phyloP scores from a whole-genome alignment of 176 grass and related monocot species.

The Juncus effusus region DNA sequence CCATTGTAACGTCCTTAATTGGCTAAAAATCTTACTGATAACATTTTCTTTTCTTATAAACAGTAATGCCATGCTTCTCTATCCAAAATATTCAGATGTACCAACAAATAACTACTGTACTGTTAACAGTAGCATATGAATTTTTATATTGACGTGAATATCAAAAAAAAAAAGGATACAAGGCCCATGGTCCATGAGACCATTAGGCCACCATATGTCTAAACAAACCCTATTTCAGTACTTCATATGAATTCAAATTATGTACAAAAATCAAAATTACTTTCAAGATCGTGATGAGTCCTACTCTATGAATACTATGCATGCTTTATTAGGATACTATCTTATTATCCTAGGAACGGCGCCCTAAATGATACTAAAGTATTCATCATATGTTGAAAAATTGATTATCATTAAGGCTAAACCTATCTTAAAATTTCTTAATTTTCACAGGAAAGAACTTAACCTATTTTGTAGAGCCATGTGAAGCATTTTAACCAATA shows the following conservation, averaged over 20 bases:
- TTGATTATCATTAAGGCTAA: conserved; percentile 16
- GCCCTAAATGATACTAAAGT: conserved; percentile 1
- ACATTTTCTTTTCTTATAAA: too few relatives aligned
- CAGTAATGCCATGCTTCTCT: too few relatives aligned
- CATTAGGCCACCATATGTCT: background rate
- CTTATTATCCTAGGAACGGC: conserved; percentile 14
- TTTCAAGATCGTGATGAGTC: conserved; percentile 7
- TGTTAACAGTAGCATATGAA: too few relatives aligned
- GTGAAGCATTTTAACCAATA: conserved; percentile 17
- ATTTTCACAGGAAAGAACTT: background rate
- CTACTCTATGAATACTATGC: conserved; percentile 9
- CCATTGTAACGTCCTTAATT: conserved; percentile 22
- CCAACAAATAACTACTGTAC: too few relatives aligned
- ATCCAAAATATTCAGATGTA: too few relatives aligned
- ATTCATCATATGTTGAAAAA: conserved; percentile 12
- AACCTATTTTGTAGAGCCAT: conserved; percentile 20
- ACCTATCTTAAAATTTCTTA: background rate
- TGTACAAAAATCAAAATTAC: background rate
- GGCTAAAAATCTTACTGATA: background rate
- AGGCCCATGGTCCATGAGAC: too few relatives aligned
- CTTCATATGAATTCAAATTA: conserved; percentile 10
- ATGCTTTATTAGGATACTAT: conserved; percentile 15
- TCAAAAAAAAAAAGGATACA: too few relatives aligned
- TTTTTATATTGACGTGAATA: too few relatives aligned
- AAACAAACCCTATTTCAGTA: conserved; percentile 9